Base-by-base conservation (phyloP, 2,329 filamentous ascomycete genomes). In the Myriosclerotinia scirpicola region DNA sequence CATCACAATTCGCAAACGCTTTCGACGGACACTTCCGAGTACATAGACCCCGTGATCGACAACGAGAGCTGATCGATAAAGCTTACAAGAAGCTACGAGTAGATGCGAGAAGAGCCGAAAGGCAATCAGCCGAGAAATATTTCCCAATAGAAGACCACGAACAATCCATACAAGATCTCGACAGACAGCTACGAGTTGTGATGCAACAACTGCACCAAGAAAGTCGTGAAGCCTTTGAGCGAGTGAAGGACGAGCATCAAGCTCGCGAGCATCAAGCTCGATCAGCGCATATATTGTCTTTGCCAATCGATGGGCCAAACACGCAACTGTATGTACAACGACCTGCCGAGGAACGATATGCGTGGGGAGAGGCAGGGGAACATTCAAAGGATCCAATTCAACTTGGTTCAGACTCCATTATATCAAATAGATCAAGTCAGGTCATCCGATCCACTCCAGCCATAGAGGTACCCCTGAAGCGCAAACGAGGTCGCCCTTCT, bases 401-500 rank as follows among this genome's bases (percentile, higher is more conserved):
- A 20, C 5, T 50, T 22, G 58, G 22, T 50, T 40, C 58, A 12
- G 44, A 60, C 5, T 38, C 44, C 20, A 48, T 36, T 17, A 1
- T 36, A 22, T 36, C 44, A 40, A 60, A 38, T 1, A 22, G 8
- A 60, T 50, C n/a, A 26, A 60, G 20, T 36, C 44, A 30, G 14
- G 11, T 34, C 30, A 22, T 36, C 9, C 30, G 44, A 60, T 38
- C 30, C 1, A 12, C 14, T 20, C 44, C 58, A 48, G 44, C 58
- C 34, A 60, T 60, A 17, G 58, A 60, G n/a, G 38, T 50, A 17
- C 58, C 58, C 8, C 44, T 26, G 8, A 60, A 60, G n/a, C n/a
- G 30, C 34, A 60, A 60, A 50, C 58, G 44, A 26, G 58, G 58
- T 50, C 58, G 58, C 20, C 58, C 58, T 38, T 14, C 44, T 38